phyloP scores from a whole-genome alignment of 1,139 yeast genomes.

The Yamadazyma triangularis region DNA sequence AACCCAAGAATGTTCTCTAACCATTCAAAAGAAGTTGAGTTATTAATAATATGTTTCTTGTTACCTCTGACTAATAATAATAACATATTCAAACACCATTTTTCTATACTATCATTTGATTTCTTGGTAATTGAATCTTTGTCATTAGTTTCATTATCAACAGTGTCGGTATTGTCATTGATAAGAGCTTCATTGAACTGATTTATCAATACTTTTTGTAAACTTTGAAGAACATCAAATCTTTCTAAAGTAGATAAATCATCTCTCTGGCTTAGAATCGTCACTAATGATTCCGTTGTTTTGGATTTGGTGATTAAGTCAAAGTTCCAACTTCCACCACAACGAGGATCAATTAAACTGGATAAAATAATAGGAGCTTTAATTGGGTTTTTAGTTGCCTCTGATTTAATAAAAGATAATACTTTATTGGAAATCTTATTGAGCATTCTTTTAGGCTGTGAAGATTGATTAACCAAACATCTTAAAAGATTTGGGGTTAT shows the following conservation, averaged over 20 bases:
- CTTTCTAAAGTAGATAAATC: conserved; percentile 1
- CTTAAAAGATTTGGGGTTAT: conserved; percentile 73
- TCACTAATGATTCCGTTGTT: conserved; percentile 53
- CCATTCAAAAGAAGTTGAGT: conserved; percentile 9
- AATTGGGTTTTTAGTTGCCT: conserved; percentile 29
- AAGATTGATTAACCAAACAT: conserved; percentile 71
- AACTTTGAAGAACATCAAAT: conserved; percentile 10
- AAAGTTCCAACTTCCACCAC: conserved; percentile 66
- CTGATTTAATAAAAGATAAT: conserved; percentile 39
- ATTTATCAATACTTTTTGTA: conserved; percentile 15
- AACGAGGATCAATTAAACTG: conserved; percentile 44
- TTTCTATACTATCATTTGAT: conserved; percentile 43
- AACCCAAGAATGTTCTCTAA: conserved; percentile 48
- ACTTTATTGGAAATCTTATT: conserved; percentile 61
- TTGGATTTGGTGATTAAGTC: conserved; percentile 76
- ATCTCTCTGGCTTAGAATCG: conserved; percentile 15
- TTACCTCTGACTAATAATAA: conserved; percentile 53
- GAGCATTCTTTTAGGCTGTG: conserved; percentile 61
- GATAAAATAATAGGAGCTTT: conserved; percentile 47
- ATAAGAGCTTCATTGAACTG: conserved; percentile 21
- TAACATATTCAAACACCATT: conserved; percentile 68
- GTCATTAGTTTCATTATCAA: conserved; percentile 15
- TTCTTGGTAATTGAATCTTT: conserved; percentile 10
- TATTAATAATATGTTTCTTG: conserved; percentile 19
- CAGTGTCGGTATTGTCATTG: conserved; percentile 13